Conservation (phyloP, 805 yeast genomes). For the Saturnispora mendoncae region DNA sequence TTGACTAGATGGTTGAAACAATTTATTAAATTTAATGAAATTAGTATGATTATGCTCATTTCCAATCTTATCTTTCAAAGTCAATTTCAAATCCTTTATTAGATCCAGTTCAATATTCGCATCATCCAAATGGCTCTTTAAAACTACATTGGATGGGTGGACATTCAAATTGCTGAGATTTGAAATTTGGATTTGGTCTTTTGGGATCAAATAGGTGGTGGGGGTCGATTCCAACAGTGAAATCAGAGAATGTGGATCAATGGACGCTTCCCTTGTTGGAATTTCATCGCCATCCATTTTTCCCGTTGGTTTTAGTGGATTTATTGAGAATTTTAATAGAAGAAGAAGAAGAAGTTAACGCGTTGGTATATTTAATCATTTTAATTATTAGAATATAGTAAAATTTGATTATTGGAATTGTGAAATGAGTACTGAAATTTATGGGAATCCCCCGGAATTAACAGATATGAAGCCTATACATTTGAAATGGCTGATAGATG, state of each 20-base stretch:
- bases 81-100: not conserved
- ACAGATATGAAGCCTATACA: conserved; percentile 19
- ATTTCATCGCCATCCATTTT: too few species aligned
- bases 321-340: not conserved
- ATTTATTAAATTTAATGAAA: not conserved
- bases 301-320: too few species aligned
- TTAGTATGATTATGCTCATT: not conserved
- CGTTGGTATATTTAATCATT: not conserved
- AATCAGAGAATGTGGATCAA: not conserved
- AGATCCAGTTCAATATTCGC: not conserved
- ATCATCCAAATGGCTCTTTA: not conserved
- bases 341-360: not conserved
- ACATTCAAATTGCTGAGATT: not conserved
- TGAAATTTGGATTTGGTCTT: not conserved
- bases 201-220: not conserved
- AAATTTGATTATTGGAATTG: not conserved
- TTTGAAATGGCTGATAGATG: conserved; percentile 39
- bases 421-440: conserved; percentile 22
- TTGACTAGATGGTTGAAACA: not conserved
- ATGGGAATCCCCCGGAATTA: not conserved
- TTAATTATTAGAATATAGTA: too few species aligned
- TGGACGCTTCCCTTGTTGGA: not conserved
- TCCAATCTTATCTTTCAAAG: not conserved
- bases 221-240: not conserved
- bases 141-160: not conserved